These are phyloP conservation scores for Floccularia luteovirens DNA, from an alignment of 768 basidiomycete genomes.

Conservation along the genomic window DNA sequence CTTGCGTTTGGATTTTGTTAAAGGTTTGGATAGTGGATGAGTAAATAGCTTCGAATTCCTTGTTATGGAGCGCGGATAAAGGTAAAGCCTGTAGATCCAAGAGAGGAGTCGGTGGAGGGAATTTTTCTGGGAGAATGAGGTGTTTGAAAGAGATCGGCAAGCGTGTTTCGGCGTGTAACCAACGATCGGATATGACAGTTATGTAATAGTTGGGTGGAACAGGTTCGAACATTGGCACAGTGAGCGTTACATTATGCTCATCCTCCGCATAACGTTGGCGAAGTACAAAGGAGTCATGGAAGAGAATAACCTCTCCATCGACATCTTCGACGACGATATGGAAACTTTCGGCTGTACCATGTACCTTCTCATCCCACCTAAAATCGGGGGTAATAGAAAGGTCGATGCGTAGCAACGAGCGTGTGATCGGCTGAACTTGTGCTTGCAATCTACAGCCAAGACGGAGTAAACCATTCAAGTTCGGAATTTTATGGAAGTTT, in stretches of 20 bases:
- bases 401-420: constrained; percentile 87
- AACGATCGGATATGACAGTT: constrained; percentile 88
- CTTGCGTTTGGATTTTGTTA: constrained; percentile 99
- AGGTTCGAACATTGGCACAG: constrained; percentile 94
- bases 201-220: constrained; percentile 99
- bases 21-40: constrained; percentile 73
- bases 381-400: constrained; percentile 96
- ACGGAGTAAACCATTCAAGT: background rate
- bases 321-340: constrained; percentile 94
- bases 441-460: constrained; percentile 63
- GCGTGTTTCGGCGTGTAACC: constrained; percentile 93
- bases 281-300: constrained; percentile 89
- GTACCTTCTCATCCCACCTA: constrained; percentile 94
- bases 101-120: constrained; percentile 87
- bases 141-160: constrained; percentile 97
- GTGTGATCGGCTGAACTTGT: constrained; percentile 94
- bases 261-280: constrained; percentile 88
- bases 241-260: constrained; percentile 91
- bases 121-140: constrained; percentile 93
- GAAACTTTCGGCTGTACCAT: constrained; percentile 85
- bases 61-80: constrained; percentile 86
- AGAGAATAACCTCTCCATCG: constrained; percentile 93
- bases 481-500: background rate
- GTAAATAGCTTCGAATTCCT: constrained; percentile 87
- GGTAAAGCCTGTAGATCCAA: constrained; percentile 91